A percentile compares a stretch with the other conserved stretches of the same genome.
Evolutionary conservation across 371 early-diverging fungal genomes (phyloP).

Genomic region (Umbelopsis sp.): DNA sequence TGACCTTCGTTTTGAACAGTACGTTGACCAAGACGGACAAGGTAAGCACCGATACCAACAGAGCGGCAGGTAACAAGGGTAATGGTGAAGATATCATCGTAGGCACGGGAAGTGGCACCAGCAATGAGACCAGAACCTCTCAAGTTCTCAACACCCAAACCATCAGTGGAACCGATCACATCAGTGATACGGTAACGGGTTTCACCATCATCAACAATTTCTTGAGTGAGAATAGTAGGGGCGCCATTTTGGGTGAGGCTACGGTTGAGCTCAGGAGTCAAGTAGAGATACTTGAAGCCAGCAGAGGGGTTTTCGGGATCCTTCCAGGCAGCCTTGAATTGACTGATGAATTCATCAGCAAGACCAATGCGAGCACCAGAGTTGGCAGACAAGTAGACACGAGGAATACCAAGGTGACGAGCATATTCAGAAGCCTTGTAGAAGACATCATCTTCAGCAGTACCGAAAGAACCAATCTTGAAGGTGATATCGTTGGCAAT

Average conservation of each 20-base stretch:
- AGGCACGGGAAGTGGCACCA: constrained; percentile 95
- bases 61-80: constrained; percentile 97
- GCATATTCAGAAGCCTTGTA: constrained; percentile 91
- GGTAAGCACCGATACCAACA: constrained; percentile 99
- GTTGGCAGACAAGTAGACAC: constrained; percentile 97
- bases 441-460: constrained; percentile 93
- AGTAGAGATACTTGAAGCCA: constrained; percentile 93
- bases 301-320: constrained; percentile 78
- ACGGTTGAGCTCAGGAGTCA: constrained; percentile 76
- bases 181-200: constrained; percentile 84
- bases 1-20: constrained; percentile 97
- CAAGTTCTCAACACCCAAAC: constrained; percentile 99
- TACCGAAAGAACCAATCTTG: constrained; percentile 97
- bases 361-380: constrained; percentile 99
- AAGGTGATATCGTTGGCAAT: constrained; percentile 98
- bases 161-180: constrained; percentile 89
- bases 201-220: constrained; percentile 74
- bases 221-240: constrained; percentile 68
- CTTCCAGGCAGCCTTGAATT: constrained; percentile 89
- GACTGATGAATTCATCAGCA: constrained; percentile 87
- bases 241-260: constrained; percentile 59
- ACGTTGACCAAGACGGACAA: constrained; percentile 98
- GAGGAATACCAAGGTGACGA: constrained; percentile 85
- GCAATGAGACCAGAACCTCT: constrained; percentile 98
- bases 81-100: constrained; percentile 96